Conservation (phyloP, 2,329 filamentous ascomycete species). For the Aciculosporium take region DNA sequence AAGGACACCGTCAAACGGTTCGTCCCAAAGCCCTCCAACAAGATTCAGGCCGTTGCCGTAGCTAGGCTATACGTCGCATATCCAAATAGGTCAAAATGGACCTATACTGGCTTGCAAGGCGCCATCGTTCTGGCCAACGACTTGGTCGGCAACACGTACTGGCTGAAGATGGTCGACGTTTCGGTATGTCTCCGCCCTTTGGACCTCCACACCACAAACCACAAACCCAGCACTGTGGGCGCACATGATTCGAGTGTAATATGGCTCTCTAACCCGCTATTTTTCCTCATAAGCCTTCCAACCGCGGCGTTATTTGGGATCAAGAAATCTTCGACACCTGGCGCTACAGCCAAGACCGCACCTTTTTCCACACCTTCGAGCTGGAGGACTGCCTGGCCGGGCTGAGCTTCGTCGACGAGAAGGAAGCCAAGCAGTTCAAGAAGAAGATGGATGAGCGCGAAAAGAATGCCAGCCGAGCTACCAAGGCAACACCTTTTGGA, state of each 20-base stretch:
- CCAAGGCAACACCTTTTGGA: constrained; percentile 62
- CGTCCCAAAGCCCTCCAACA: constrained; percentile 88
- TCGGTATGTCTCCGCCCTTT: constrained; percentile 42
- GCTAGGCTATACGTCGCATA: constrained; percentile 88
- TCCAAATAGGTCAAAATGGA: constrained; percentile 77
- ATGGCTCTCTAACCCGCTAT: constrained; percentile 5
- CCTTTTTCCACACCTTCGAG: constrained; percentile 96
- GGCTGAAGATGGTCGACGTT: constrained; percentile 94
- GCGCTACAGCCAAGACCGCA: constrained; percentile 89
- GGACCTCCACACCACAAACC: not conserved
- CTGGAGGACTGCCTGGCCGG: constrained; percentile 82
- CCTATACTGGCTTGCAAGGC: constrained; percentile 83
- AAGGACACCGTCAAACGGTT: constrained; percentile 92
- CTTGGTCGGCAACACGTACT: constrained; percentile 86
- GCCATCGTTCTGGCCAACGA: constrained; percentile 87
- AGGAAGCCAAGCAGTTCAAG: constrained; percentile 90
- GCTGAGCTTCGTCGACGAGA: constrained; percentile 88
- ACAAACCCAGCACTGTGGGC: too few species aligned
- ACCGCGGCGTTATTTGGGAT: constrained; percentile 84
- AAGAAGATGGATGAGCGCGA: constrained; percentile 96
- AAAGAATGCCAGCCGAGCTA: constrained; percentile 87
- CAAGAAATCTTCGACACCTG: constrained; percentile 96
- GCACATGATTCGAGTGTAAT: too few species aligned
- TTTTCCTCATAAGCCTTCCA: constrained; percentile 42
- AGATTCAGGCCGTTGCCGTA: constrained; percentile 91